phyloP scores from a whole-genome alignment of 805 yeast genomes.

The Candida sithepensis region DNA sequence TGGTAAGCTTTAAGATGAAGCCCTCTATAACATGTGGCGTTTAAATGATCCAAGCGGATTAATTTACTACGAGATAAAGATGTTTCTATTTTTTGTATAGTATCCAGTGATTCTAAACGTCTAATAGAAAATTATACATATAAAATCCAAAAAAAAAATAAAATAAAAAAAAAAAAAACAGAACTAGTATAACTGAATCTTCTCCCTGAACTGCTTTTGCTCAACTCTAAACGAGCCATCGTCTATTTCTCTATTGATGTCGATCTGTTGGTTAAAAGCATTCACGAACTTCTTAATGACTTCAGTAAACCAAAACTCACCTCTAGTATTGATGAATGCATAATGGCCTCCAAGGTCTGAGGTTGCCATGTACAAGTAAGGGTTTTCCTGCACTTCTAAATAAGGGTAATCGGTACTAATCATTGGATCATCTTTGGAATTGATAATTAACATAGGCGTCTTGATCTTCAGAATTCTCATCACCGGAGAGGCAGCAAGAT shows the following conservation, averaged over 20 bases:
- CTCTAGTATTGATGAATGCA: constrained; percentile 43
- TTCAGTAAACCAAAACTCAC: constrained; percentile 45
- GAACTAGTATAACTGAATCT: constrained; percentile 11
- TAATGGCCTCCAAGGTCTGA: constrained; percentile 74
- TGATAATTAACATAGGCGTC: constrained; percentile 60
- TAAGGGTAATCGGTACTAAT: constrained; percentile 51
- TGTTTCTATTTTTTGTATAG: no score
- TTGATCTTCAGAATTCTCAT: constrained; percentile 51
- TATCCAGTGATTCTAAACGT: no score
- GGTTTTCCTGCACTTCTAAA: constrained; percentile 48
- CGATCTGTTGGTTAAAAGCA: constrained; percentile 30
- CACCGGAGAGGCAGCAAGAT: constrained; percentile 61
- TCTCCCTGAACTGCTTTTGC: constrained; percentile 18
- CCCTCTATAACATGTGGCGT: background rate
- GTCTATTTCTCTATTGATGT: constrained; percentile 8
- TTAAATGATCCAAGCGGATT: no score
- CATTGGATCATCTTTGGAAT: constrained; percentile 67
- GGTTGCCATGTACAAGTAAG: constrained; percentile 52
- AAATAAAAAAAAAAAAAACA: no score
- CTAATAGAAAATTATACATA: no score
- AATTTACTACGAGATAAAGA: no score
- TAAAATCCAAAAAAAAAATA: no score
- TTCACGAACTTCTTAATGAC: constrained; percentile 39
- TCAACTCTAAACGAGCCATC: constrained; percentile 19
- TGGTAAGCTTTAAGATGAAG: background rate